phyloP scores from a whole-genome alignment of 202 grass and related monocot genomes.

The Setaria italica region DNA sequence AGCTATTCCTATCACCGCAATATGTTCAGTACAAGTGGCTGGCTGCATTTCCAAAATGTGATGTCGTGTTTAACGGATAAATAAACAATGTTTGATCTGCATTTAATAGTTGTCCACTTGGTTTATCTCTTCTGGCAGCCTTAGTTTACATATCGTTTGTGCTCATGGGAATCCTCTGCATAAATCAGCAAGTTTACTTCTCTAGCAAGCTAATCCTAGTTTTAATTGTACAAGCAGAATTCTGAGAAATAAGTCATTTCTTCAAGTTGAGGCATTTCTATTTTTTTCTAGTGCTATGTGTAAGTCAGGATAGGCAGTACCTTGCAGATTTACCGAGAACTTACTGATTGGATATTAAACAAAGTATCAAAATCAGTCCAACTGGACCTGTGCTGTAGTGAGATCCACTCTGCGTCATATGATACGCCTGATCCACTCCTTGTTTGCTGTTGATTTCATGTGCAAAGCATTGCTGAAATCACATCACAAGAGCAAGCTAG shows the following conservation, averaged over 20 bases:
- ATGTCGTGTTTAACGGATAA: background rate
- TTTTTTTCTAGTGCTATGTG: background rate
- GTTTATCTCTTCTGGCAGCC: background rate
- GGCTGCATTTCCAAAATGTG: slow-evolving; percentile 10
- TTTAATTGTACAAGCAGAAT: slow-evolving; percentile 21
- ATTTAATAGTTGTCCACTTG: background rate
- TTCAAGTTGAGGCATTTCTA: background rate
- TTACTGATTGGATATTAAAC: slow-evolving; percentile 9
- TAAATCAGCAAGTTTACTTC: slow-evolving; percentile 5
- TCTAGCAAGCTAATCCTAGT: background rate
- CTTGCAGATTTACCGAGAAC: background rate
- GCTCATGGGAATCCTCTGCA: slow-evolving; percentile 4
- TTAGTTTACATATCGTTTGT: background rate
- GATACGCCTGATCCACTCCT: too few species aligned
- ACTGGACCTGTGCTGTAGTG: background rate
- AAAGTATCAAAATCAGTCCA: background rate
- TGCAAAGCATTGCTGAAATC: background rate
- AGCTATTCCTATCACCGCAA: background rate
- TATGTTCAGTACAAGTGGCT: slow-evolving; percentile 11
- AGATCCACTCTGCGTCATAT: background rate
- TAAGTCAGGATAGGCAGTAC: background rate
- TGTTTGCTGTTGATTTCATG: too few species aligned
- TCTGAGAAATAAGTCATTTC: background rate
- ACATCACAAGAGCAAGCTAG: background rate
- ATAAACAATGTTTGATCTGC: background rate